These are phyloP conservation scores for Geum urbanum DNA, from an alignment of 306 rosid genomes.

Conservation along the genomic window DNA sequence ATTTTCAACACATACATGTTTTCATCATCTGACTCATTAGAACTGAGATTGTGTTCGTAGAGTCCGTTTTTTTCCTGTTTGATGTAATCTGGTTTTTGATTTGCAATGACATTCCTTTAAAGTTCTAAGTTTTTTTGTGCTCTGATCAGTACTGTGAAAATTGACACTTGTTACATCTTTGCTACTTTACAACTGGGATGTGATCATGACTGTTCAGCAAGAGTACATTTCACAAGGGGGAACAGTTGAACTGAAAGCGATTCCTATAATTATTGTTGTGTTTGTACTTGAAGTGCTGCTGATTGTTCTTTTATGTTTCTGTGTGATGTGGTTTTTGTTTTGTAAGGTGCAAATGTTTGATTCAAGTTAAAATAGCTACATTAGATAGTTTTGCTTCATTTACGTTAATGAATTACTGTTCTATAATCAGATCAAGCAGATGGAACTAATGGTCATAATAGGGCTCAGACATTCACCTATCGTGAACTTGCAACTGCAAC, in stretches of 20 bases:
- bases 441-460: constrained; percentile 12
- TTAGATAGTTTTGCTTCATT: constrained; percentile 1
- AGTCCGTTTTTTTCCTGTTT: background rate
- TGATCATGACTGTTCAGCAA: too few species aligned
- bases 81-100: constrained; percentile 4
- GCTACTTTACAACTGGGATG: background rate
- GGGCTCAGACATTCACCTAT: constrained; percentile 43
- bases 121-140: background rate
- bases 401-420: constrained; percentile 8
- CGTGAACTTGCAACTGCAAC: constrained; percentile 68
- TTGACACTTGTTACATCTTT: background rate
- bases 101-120: background rate
- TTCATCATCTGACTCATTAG: too few species aligned
- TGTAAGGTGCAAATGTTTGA: too few species aligned
- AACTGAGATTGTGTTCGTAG: background rate
- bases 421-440: constrained; percentile 16
- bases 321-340: too few species aligned
- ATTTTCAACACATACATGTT: background rate
- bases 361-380: too few species aligned
- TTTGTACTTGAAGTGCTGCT: too few species aligned
- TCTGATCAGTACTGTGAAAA: background rate
- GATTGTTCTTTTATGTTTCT: too few species aligned
- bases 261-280: too few species aligned
- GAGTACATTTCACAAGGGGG: too few species aligned
- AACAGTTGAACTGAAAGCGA: too few species aligned